Evolutionary conservation across 2,329 filamentous ascomycete genomes (phyloP), one percentile per base, ranked within the genome.

Genomic region (Sporothrix phasma): DNA sequence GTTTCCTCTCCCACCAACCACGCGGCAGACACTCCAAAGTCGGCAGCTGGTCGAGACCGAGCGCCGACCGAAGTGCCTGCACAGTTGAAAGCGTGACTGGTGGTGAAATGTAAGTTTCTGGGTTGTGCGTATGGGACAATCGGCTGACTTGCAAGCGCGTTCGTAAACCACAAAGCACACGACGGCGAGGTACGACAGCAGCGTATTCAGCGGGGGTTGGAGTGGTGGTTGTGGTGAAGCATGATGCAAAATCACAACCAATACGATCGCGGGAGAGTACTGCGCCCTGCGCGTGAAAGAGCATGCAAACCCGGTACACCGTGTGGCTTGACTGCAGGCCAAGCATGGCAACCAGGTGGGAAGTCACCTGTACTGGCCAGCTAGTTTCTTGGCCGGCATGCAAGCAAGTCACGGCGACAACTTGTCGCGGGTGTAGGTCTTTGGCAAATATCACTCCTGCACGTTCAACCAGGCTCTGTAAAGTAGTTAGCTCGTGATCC

Each of bases 1-100:
- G 26, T 63, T 77, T 68, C 59, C 69, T 79, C 74, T 79, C 74
- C 78, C 77, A 79, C 73, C 69, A 37, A 70, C 73, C 75, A 75
- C 79, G 77, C 59, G 77, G 75, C 77, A 71, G 73, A 71, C 73
- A 75, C 74, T 73, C 74, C 76, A 78, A 49, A 56, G 54, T 66
- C 73, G 76, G 69, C 70, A 67, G 67, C 59, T 34, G 53, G 64
- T 56, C 46, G 54, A 62, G 54, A 41, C 39, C 39, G n/a, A 29
- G 49, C 22, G 64, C 62, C 58, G 34, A 45, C 65, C 58, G 53
- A 64, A 54, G 47, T 60, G 63, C 64, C 51, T 64, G 65, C 66
- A 67, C 66, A 61, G 65, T 64, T 56, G 47, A 64, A 62, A 62
- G 65, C 53, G 66, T 61, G 60, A 39, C 61, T 56, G 73, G 76